Percentiles rank a stretch among this genome's conserved stretches.
These are phyloP conservation scores for Calamus simplicifolius DNA, from an alignment of 176 grass and related monocot genomes.

Conservation along the genomic window DNA sequence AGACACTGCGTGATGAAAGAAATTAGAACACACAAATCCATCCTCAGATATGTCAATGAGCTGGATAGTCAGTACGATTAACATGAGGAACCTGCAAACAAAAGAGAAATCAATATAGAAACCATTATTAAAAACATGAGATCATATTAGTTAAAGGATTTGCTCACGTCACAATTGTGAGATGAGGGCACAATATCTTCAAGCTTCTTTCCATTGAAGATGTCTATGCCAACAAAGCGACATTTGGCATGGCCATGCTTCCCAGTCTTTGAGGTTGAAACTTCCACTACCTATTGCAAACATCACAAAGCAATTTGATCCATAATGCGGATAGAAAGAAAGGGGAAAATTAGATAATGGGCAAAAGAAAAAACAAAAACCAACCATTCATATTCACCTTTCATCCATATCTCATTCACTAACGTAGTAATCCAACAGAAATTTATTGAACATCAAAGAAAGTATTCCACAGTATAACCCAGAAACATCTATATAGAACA, in stretches of 20 bases:
- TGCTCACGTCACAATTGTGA: constrained; percentile 88
- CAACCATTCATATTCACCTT: no score
- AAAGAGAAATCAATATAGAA: constrained; percentile 1
- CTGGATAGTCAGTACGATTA: constrained; percentile 82
- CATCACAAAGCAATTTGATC: background rate
- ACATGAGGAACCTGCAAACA: constrained; percentile 74
- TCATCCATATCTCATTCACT: no score
- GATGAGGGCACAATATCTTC: constrained; percentile 97
- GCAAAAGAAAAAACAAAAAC: no score
- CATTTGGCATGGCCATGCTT: constrained; percentile 95
- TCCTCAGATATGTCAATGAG: constrained; percentile 98
- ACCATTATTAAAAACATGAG: background rate
- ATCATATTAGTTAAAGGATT: background rate
- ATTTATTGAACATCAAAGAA: no score
- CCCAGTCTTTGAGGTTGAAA: constrained; percentile 95
- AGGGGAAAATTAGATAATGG: no score
- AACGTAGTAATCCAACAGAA: no score
- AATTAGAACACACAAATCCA: constrained; percentile 66
- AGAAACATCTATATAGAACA: no score
- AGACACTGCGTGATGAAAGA: background rate
- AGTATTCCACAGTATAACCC: no score
- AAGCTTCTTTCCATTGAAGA: constrained; percentile 94
- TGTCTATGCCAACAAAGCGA: constrained; percentile 88
- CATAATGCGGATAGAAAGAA: no score
- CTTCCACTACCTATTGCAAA: constrained; percentile 72